A percentile compares a stretch with the other conserved stretches of the same genome.
These are phyloP conservation scores for Yamadazyma diospyri DNA, from an alignment of 1,139 yeast species.

Conservation along the genomic window DNA sequence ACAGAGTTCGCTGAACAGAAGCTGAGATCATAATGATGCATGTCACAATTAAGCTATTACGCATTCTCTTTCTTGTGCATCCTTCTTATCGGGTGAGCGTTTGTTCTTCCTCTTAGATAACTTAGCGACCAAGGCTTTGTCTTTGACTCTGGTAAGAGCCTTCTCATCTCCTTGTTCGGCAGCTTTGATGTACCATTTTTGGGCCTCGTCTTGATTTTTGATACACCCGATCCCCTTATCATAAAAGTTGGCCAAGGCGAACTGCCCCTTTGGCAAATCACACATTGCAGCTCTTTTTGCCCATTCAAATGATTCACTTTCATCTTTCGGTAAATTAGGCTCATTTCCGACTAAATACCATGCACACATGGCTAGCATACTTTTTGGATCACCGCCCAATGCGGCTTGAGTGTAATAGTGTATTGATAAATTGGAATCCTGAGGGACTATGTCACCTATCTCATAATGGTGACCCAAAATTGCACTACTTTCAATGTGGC, in stretches of 20 bases:
- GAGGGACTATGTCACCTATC: constrained; percentile 74
- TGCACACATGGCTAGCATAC: constrained; percentile 93
- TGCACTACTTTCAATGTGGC: constrained; percentile 78
- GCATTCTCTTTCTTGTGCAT: constrained; percentile 43
- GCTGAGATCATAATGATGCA: too few relatives aligned
- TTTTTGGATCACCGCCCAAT: constrained; percentile 76
- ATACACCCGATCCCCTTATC: constrained; percentile 88
- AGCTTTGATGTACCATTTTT: constrained; percentile 73
- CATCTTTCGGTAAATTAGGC: constrained; percentile 74
- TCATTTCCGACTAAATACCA: constrained; percentile 94
- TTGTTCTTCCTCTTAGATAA: constrained; percentile 28
- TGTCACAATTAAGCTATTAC: constrained; percentile 31
- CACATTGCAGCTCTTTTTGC: constrained; percentile 79
- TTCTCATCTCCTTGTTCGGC: constrained; percentile 71
- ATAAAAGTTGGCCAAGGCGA: constrained; percentile 78
- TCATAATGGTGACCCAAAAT: constrained; percentile 83
- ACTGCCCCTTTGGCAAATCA: constrained; percentile 80
- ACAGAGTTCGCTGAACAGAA: too few relatives aligned
- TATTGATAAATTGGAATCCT: constrained; percentile 79
- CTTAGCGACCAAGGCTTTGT: constrained; percentile 30
- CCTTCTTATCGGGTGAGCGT: constrained; percentile 5
- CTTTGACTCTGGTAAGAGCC: constrained; percentile 43
- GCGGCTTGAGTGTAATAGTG: constrained; percentile 95
- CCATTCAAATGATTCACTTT: constrained; percentile 91
- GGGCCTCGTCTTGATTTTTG: constrained; percentile 53